Percentiles rank a stretch among this genome's conserved stretches.
These are phyloP conservation scores for Fusarium buharicum DNA, from an alignment of 2,329 filamentous ascomycete species.

Conservation along the genomic window DNA sequence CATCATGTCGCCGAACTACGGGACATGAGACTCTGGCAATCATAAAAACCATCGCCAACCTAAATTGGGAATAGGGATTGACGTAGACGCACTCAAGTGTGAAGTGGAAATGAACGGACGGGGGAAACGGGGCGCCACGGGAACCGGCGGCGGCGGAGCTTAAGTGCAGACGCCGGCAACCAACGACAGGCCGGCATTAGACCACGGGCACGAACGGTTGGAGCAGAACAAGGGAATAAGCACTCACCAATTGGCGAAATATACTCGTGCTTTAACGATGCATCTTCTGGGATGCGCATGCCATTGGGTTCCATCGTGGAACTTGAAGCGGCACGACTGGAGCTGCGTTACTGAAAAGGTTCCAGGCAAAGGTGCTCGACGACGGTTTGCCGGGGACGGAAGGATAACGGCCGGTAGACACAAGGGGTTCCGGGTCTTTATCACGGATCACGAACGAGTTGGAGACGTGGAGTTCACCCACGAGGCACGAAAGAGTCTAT, in stretches of 20 bases:
- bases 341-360: constrained; percentile 34
- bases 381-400: constrained; percentile 30
- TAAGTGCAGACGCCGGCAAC: constrained; percentile 48
- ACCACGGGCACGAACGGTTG: constrained; percentile 62
- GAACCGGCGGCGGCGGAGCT: constrained; percentile 41
- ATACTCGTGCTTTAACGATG: constrained; percentile 56
- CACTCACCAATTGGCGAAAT: constrained; percentile 67
- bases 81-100: constrained; percentile 22
- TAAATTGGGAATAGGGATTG: constrained; percentile 34
- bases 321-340: constrained; percentile 31
- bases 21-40: constrained; percentile 16
- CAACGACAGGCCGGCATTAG: constrained; percentile 57
- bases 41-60: constrained; percentile 28
- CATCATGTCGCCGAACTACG: constrained; percentile 21
- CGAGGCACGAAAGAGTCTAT: constrained; percentile 29
- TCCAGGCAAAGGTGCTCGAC: constrained; percentile 23
- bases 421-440: constrained; percentile 25
- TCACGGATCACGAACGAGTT: constrained; percentile 22
- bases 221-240: constrained; percentile 47
- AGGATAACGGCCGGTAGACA: constrained; percentile 26
- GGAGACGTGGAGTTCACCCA: constrained; percentile 18
- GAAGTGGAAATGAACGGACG: constrained; percentile 33
- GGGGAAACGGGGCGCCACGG: constrained; percentile 43
- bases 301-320: constrained; percentile 53
- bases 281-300: constrained; percentile 60